Conservation (phyloP, 306 rosid species). For the Vigna reflexopilosa region DNA sequence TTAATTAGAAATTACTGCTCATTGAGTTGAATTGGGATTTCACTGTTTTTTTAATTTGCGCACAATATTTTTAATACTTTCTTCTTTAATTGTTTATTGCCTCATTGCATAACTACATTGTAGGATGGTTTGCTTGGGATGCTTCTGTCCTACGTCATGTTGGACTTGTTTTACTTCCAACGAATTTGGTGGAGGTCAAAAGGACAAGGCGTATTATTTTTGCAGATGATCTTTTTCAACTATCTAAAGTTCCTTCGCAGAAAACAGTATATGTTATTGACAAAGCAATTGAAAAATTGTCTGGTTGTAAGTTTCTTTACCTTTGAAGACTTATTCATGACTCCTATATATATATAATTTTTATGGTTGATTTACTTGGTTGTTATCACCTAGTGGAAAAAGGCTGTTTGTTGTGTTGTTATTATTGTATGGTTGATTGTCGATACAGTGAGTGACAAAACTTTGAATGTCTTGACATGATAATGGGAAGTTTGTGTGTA, state of each 20-base stretch:
- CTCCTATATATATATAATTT: slow-evolving; percentile 5
- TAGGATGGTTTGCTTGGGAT: slow-evolving; percentile 85
- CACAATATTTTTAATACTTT: not conserved
- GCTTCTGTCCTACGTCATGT: slow-evolving; percentile 73
- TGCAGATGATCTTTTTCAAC: slow-evolving; percentile 87
- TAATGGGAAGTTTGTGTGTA: slow-evolving; percentile 21
- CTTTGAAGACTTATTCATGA: slow-evolving; percentile 20
- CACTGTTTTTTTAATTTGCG: not conserved
- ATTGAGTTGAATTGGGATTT: slow-evolving; percentile 28
- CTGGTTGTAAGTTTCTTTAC: slow-evolving; percentile 74
- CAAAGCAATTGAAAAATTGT: slow-evolving; percentile 67
- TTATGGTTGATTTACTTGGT: not conserved
- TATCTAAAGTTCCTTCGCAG: slow-evolving; percentile 68
- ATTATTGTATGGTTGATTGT: not conserved
- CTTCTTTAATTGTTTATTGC: slow-evolving; percentile 10
- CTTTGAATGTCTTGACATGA: slow-evolving; percentile 5
- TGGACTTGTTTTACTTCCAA: slow-evolving; percentile 76
- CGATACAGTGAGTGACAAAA: not conserved
- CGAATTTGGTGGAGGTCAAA: slow-evolving; percentile 62
- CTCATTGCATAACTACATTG: slow-evolving; percentile 40
- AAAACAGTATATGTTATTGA: slow-evolving; percentile 60
- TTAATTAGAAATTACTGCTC: slow-evolving; percentile 19
- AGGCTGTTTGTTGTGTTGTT: not conserved
- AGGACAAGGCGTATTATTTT: slow-evolving; percentile 67
- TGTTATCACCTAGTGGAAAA: not conserved